phyloP scores from a whole-genome alignment of 208 protist genomes.

The Cochliopodium minus region DNA sequence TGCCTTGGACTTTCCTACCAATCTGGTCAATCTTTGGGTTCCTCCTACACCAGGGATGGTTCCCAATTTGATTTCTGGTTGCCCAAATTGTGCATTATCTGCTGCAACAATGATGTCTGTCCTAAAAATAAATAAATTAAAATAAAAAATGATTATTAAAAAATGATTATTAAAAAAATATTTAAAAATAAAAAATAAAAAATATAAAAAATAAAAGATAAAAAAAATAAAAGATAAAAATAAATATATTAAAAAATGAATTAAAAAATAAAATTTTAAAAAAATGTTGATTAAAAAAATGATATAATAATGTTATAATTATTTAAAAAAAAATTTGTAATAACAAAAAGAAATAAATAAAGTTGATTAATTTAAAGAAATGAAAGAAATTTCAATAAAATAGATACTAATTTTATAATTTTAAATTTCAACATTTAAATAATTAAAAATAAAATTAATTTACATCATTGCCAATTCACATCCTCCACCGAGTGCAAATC shows the following conservation, averaged over 20 bases:
- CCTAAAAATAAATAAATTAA: neutral
- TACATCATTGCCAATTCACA: constrained; percentile 62
- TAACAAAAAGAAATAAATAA: too few species aligned
- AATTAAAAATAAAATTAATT: constrained; percentile 18
- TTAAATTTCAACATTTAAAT: neutral
- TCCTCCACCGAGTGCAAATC: constrained; percentile 50
- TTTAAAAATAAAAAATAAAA: too few species aligned
- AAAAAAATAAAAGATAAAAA: too few species aligned
- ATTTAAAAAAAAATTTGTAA: too few species aligned
- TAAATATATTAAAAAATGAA: too few species aligned
- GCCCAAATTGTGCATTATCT: constrained; percentile 43
- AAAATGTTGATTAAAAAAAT: too few species aligned
- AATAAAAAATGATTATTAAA: neutral
- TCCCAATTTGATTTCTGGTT: constrained; percentile 48
- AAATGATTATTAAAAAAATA: neutral
- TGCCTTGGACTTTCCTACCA: constrained; percentile 50
- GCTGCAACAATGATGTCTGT: constrained; percentile 27
- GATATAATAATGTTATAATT: too few species aligned
- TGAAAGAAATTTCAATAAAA: too few species aligned
- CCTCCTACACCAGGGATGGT: constrained; percentile 37
- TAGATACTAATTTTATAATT: constrained; percentile 1
- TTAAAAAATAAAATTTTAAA: too few species aligned
- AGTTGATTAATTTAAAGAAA: too few species aligned
- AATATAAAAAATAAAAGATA: too few species aligned
- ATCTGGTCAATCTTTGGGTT: constrained; percentile 45